Evolutionary conservation across 2,329 filamentous ascomycete genomes (phyloP), one percentile per base, ranked within the genome.

Genomic region (Botrytis deweyae): DNA sequence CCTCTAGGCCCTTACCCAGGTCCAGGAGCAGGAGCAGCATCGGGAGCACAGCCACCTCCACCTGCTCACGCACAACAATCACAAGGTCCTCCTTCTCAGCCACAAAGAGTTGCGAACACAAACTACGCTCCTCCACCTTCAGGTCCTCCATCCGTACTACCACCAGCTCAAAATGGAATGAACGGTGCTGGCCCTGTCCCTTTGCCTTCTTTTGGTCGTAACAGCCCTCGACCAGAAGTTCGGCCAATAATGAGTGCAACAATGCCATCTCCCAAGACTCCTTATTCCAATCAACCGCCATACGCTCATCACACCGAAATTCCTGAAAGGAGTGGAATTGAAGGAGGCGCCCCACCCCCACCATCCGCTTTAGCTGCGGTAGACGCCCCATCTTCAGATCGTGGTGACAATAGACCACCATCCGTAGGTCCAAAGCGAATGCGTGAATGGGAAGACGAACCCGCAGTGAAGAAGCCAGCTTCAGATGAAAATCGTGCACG

Each of bases 381-480:
- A 65, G 92, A 95, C 74, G 88, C 89, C 74, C 88, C 89, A 38
- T 86, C 88, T 74, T 91, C 74, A 16, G 85, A 88, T 74, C 88
- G 89, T 72, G 87, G 86, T 75, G 92, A 97, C 73, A 89, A 91
- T 61, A 89, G 94, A n/a, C 93, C 94, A 29, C 84, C 91, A 1
- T 97, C 94, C 55, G 92, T 93, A 18, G 89, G 88, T 5, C 90
- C 92, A 73, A 99, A 99, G 87, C 90, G 96, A 74, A 88, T 91
- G 82, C 91, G 95, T 67, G 96, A 98, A 80, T 98, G 96, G 95
- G 96, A 98, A 78, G 92, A 95, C 52, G 94, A 97, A 52, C 74
- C 80, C 44, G 85, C 89, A 36, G 84, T 90, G 6, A 97, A 98
- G 85, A 98, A 98, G 85, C 90, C 93, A 75, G 91, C 93, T 16